Base-by-base conservation (phyloP, 768 basidiomycete genomes). In the Rhodotorula toruloides region DNA sequence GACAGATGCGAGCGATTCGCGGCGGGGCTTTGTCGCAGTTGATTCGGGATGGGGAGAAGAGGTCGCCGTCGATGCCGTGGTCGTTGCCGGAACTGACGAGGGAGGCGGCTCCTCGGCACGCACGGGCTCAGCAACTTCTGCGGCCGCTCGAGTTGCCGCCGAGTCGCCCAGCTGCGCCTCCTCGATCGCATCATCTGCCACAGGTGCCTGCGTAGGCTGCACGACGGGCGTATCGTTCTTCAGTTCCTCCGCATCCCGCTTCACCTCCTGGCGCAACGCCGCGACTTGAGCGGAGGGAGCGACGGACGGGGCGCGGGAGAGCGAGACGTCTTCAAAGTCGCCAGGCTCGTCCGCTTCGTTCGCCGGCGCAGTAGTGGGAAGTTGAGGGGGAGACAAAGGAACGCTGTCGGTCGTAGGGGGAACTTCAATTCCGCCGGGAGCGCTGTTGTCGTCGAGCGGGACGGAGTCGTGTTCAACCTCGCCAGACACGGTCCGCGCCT, bases 1-100 rank as follows among this genome's bases (percentile, higher is more conserved):
- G 52, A 63, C 67, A 11, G 70, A 71, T 27, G 55, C 70, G 52
- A 67, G 50, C 11, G 70, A 71, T 40, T 67, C 66, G 50, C 70
- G 58, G 21, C 70, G 62, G 22, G 32, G 27, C 25, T 46, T n/a
- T 32, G 50, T 37, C 12, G 54, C 17, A 31, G 54, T 16, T 36
- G 50, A 6, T 12, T 53, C n/a, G 49, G 29, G 25, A 31, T 17
- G 49, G 25, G 55, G 32, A 25, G 56, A 34, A 29, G 42, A 21
- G 11, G 50, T 43, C 22, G 54, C 27, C 6, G 61, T 53, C 11
- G 58, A 11, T 4, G 68, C 42, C 21, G 43, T 25, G 48, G 56
- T 55, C 54, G 42, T 3, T 34, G 58, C 12, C 31, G 63, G 37
- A 27, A n/a, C n/a, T n/a, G n/a, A n/a, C n/a, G n/a, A n/a, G n/a